Base-by-base conservation (phyloP, 2,329 filamentous ascomycete genomes). In the Blastomyces parvus region DNA sequence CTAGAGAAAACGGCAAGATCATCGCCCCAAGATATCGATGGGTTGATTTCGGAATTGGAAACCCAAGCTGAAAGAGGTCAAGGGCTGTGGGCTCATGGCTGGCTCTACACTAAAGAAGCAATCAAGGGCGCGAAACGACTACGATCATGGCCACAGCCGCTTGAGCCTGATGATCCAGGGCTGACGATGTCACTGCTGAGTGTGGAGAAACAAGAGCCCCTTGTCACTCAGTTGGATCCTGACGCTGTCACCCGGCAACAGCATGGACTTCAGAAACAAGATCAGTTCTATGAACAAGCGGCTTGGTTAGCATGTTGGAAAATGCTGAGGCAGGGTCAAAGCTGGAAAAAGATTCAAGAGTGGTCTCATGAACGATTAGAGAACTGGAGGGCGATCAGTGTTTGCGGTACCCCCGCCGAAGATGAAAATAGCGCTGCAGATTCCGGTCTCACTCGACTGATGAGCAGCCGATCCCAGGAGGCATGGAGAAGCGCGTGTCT, bases 231-330 rank as follows among this genome's bases (percentile, higher is more conserved):
- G 69, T 81, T 99, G 42, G 94, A 99, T 70, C 94, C 94, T 0
- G 94, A 99, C 78, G 90, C 91, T 6, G 82, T 86, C n/a, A 87
- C 86, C 46, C 85, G 94, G 65, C 92, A 97, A 74, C 91, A 97
- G 74, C 85, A 89, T 62, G 85, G 83, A 59, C 80, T 97, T 50
- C 88, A 96, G 72, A 84, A 86, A 30, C 86, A 92, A 69, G 94
- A 99, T 72, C 86, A 91, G 67, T 92, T 87, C 70, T 94, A 93
- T 66, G 94, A 99, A 77, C 85, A 88, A 61, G 89, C 91, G 2
- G 89, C 96, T 57, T 97, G 94, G 92, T 83, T 92, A 65, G 88
- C 90, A n/a, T 94, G 90, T 76, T 97, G 91, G 79, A 91, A 96
- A 74, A 89, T 96, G 80, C 81, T 99, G 61, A 86, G 93, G 59